Conservation (phyloP, 495 filamentous ascomycete genomes). For the Aspergillus saccharolyticus region DNA sequence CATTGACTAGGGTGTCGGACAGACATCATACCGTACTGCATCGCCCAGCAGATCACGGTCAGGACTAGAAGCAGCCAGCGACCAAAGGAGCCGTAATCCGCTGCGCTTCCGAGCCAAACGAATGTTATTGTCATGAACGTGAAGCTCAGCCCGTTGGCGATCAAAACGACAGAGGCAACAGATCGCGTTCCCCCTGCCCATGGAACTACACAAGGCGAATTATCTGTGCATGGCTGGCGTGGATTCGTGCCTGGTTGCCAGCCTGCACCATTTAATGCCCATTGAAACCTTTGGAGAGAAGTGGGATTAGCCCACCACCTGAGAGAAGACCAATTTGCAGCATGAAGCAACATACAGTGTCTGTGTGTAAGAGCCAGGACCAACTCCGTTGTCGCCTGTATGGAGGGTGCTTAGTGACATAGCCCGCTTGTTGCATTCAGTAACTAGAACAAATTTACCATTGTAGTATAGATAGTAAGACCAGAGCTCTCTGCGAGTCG, state of each 20-base stretch:
- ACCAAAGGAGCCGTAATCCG: slow-evolving; percentile 48
- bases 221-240: slow-evolving; percentile 34
- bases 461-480: slow-evolving; percentile 48
- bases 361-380: slow-evolving; percentile 43
- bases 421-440: neutral
- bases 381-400: slow-evolving; percentile 45
- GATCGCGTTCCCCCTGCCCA: slow-evolving; percentile 43
- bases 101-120: slow-evolving; percentile 44
- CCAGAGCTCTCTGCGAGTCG: slow-evolving; percentile 44
- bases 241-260: slow-evolving; percentile 40
- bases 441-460: slow-evolving; percentile 17
- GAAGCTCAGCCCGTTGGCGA: slow-evolving; percentile 49
- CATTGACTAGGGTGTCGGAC: slow-evolving; percentile 42
- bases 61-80: slow-evolving; percentile 43
- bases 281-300: slow-evolving; percentile 37
- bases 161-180: slow-evolving; percentile 42
- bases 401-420: neutral
- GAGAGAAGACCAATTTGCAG: neutral
- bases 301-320: neutral
- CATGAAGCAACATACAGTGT: slow-evolving; percentile 29
- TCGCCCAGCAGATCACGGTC: slow-evolving; percentile 45
- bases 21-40: slow-evolving; percentile 45
- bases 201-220: slow-evolving; percentile 41
- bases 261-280: slow-evolving; percentile 40
- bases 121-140: slow-evolving; percentile 48